A percentile compares a stretch with the other conserved stretches of the same genome.
Conservation (phyloP, 1,284 basidiomycete species). For the Xerocomus amazonicus region DNA sequence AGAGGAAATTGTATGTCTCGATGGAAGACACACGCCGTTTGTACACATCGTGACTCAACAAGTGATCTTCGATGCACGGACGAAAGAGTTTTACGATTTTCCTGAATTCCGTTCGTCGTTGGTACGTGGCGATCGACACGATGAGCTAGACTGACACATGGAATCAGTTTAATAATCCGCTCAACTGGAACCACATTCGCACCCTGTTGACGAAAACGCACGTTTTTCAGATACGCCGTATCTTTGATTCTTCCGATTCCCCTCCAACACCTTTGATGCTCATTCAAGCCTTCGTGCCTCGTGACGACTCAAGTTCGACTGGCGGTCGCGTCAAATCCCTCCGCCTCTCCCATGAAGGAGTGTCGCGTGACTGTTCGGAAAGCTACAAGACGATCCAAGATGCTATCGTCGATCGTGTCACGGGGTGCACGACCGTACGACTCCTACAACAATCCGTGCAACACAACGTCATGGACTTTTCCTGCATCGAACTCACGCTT, state of each 20-base stretch:
- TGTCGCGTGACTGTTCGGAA: background rate
- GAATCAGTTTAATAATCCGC: background rate
- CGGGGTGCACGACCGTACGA: background rate
- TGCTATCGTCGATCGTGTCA: background rate
- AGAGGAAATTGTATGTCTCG: background rate
- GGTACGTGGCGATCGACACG: background rate
- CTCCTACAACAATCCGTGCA: background rate
- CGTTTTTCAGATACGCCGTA: background rate
- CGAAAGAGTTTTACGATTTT: background rate
- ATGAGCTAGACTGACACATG: background rate
- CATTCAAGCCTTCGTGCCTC: background rate
- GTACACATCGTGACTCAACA: background rate
- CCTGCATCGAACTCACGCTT: background rate
- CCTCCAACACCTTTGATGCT: background rate
- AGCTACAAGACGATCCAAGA: background rate
- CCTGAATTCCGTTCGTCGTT: background rate
- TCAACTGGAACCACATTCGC: background rate
- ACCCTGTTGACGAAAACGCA: background rate
- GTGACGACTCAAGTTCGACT: background rate
- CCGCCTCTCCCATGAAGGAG: background rate
- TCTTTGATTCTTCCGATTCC: background rate
- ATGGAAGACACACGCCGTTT: background rate
- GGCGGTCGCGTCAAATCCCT: background rate
- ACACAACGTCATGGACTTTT: background rate
- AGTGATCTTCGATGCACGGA: background rate